These are phyloP conservation scores for Heterobasidion parviporum DNA, from an alignment of 1,284 basidiomycete species.

Conservation along the genomic window DNA sequence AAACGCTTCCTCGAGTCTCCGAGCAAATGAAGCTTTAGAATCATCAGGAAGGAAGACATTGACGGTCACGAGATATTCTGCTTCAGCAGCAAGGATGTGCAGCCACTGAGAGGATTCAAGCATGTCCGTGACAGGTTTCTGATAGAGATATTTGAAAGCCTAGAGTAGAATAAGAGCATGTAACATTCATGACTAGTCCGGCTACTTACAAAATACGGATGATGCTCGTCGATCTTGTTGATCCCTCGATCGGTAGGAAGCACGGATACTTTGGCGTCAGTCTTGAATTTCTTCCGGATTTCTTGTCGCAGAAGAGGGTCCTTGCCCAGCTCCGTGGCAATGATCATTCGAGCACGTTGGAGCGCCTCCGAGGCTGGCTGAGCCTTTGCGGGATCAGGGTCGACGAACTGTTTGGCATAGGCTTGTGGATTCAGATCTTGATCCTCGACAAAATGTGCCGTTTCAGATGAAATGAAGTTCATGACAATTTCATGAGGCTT, in stretches of 20 bases:
- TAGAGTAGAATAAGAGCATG: conserved; percentile 23
- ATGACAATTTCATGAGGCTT: conserved; percentile 71
- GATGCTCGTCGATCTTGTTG: conserved; percentile 83
- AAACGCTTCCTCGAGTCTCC: conserved; percentile 75
- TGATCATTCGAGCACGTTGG: conserved; percentile 73
- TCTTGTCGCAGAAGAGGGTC: conserved; percentile 85
- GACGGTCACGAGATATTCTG: conserved; percentile 79
- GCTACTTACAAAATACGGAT: conserved; percentile 78
- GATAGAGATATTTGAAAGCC: conserved; percentile 92
- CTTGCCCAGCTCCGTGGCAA: conserved; percentile 87
- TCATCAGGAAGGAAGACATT: conserved; percentile 64
- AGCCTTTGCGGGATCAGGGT: conserved; percentile 50
- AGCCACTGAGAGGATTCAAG: conserved; percentile 76
- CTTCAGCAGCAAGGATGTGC: conserved; percentile 87
- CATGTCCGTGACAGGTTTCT: conserved; percentile 77
- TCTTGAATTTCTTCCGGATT: conserved; percentile 73
- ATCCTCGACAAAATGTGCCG: conserved; percentile 70
- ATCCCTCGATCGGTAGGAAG: conserved; percentile 90
- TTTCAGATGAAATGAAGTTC: conserved; percentile 59
- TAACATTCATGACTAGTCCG: neutral
- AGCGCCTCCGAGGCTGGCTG: conserved; percentile 59
- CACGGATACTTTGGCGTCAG: conserved; percentile 75
- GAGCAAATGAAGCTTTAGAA: conserved; percentile 58
- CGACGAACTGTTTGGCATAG: conserved; percentile 74
- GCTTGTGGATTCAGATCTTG: conserved; percentile 64